A percentile compares a stretch with the other conserved stretches of the same genome.
These are phyloP conservation scores for Bruguiera sexangula DNA, from an alignment of 345 rosid species.

Conservation along the genomic window DNA sequence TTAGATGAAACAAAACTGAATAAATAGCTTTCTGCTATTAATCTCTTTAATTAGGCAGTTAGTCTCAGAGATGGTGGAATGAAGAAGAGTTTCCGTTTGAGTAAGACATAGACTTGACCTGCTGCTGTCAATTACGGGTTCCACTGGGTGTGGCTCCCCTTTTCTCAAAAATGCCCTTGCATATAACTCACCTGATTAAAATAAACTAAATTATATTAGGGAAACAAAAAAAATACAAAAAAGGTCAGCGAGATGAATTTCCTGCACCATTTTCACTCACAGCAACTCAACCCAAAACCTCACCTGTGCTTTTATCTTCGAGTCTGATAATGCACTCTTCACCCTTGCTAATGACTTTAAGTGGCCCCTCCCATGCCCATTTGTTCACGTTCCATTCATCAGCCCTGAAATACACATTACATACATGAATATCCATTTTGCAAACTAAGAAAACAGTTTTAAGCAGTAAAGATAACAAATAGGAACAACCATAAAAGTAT, in stretches of 20 bases:
- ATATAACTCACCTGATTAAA: conserved; percentile 65
- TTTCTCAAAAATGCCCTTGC: conserved; percentile 91
- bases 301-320: conserved; percentile 82
- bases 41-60: not conserved
- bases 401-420: conserved; percentile 55
- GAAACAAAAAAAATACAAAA: not conserved
- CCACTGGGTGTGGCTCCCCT: conserved; percentile 95
- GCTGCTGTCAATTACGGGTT: conserved; percentile 97
- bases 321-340: conserved; percentile 98
- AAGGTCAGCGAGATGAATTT: not conserved
- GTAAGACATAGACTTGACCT: conserved; percentile 48
- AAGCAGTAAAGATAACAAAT: not conserved
- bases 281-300: conserved; percentile 18
- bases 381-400: conserved; percentile 99
- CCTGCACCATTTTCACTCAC: conserved; percentile 8
- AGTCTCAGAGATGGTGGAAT: conserved; percentile 1
- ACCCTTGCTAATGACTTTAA: conserved; percentile 86
- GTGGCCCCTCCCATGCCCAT: conserved; percentile 96
- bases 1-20: not conserved
- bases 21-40: conserved; percentile 4
- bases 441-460: conserved; percentile 2
- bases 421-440: conserved; percentile 12
- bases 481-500: not conserved
- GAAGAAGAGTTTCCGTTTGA: conserved; percentile 11
- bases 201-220: conserved; percentile 7